Evolutionary conservation across 768 basidiomycete genomes (phyloP).

Genomic region (Phaffia australis): DNA sequence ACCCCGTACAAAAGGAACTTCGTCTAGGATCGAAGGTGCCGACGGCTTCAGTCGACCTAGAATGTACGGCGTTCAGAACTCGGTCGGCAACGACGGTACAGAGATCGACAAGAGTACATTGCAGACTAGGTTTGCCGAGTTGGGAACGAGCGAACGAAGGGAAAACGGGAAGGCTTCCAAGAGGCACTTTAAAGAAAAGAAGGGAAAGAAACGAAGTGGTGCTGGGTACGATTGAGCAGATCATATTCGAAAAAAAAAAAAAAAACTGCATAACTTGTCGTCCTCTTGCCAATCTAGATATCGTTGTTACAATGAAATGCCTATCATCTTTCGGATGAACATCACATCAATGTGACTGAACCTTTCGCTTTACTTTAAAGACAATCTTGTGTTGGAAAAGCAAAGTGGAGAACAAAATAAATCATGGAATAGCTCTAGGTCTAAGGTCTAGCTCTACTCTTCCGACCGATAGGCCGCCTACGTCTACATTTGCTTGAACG

Average conservation of each 20-base stretch:
- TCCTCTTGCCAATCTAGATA: too few relatives aligned
- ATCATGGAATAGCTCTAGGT: too few relatives aligned
- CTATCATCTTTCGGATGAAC: too few relatives aligned
- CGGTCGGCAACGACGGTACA: slow-evolving; percentile 68
- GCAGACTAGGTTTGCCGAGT: slow-evolving; percentile 41
- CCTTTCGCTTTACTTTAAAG: too few relatives aligned
- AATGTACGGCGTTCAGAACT: slow-evolving; percentile 73
- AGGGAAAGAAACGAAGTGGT: slow-evolving; percentile 79
- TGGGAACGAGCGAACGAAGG: slow-evolving; percentile 41
- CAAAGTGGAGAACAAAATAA: too few relatives aligned
- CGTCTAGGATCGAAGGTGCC: slow-evolving; percentile 45
- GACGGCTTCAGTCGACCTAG: slow-evolving; percentile 52
- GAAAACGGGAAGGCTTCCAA: slow-evolving; percentile 45
- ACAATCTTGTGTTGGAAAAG: too few relatives aligned
- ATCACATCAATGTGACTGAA: too few relatives aligned
- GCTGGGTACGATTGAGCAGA: slow-evolving; percentile 65
- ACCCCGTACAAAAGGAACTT: slow-evolving; percentile 53
- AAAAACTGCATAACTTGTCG: too few relatives aligned
- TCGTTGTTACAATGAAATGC: too few relatives aligned
- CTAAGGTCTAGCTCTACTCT: too few relatives aligned
- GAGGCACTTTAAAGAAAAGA: slow-evolving; percentile 78
- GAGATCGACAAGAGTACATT: slow-evolving; percentile 38
- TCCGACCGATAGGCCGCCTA: too few relatives aligned
- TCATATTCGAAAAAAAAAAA: not conserved
- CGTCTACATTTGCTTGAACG: too few relatives aligned